Percentiles rank a stretch among this genome's conserved stretches.
phyloP scores from a whole-genome alignment of 345 rosid species.

The Gossypium bickii region DNA sequence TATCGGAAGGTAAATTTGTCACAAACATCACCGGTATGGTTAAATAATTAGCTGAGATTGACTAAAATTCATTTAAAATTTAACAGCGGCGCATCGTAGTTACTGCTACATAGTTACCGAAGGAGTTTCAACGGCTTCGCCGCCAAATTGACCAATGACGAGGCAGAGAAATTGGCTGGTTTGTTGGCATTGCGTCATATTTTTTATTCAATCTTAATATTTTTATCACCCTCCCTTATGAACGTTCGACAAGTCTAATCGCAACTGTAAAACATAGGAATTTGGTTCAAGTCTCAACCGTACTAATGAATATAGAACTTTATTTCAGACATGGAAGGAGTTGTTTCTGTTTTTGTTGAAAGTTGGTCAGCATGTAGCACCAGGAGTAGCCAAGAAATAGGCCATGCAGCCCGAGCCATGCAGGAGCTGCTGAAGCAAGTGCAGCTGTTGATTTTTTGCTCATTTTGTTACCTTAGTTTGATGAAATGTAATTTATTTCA shows the following conservation, averaged over 20 bases:
- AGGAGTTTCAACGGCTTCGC: slow-evolving; percentile 55
- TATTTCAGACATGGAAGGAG: slow-evolving; percentile 37
- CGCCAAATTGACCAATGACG: slow-evolving; percentile 35
- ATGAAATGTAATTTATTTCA: too few relatives aligned
- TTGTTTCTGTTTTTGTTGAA: slow-evolving; percentile 36
- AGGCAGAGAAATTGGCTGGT: slow-evolving; percentile 31
- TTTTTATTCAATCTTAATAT: too few relatives aligned
- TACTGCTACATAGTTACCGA: slow-evolving; percentile 36
- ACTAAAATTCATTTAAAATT: background rate
- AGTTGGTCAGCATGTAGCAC: too few relatives aligned
- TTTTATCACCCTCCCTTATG: too few relatives aligned
- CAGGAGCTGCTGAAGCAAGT: too few relatives aligned
- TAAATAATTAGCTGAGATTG: background rate
- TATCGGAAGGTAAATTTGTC: slow-evolving; percentile 28
- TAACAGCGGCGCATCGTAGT: slow-evolving; percentile 32
- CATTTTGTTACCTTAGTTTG: too few relatives aligned
- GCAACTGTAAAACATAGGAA: background rate
- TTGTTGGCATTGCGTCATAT: background rate
- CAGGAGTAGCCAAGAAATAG: too few relatives aligned
- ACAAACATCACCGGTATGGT: background rate
- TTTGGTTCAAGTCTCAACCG: background rate
- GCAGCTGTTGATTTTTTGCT: too few relatives aligned
- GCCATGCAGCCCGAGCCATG: too few relatives aligned
- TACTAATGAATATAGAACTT: background rate
- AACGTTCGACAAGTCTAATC: too few relatives aligned